Base-by-base conservation (phyloP, 306 rosid genomes). In the Vigna hirtella region DNA sequence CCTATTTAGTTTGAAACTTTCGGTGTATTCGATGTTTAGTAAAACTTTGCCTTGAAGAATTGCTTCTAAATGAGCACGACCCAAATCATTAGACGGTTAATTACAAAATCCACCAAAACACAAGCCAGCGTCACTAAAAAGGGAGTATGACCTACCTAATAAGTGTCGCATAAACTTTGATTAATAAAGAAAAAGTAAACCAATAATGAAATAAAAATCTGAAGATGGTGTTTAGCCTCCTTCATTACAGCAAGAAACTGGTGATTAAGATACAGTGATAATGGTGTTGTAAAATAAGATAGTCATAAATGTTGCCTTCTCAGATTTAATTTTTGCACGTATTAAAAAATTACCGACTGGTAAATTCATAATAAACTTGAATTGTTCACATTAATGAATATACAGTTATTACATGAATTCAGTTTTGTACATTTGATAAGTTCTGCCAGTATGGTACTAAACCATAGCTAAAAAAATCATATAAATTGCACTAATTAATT, bases 351-450 rank as follows among this genome's bases (percentile, higher is more conserved):
- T 58, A 59, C 66, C 40, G 2, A 28, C 18, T 11, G 50, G 15
- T 67, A 52, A 10, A 45, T 43, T 30, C 20, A 12, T 38, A 66
- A 10, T 2, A 56, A n/a, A 24, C 62, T 68, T 38, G 15, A 57
- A 45, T 53, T 47, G 40, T 13, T 53, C 28, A 18, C n/a, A 40
- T 48, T 47, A 64, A 10, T 12, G 59, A 59, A 73, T 40, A 67
- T 34, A 40, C 50, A 42, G 47, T 42, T 9, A 38, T 42, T 43
- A 67, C 73, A 67, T 45, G 50, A 18, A 43, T 49, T 72, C 50
- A 62, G 72, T 78, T 66, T 78, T 88, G 89, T 87, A 82, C 89
- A 84, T 48, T 69, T 83, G 79, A 77, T 20, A 74, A 56, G 16
- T 45, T 48, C 49, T 18, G 40, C 40, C 34, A 53, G 55, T 48